Evolutionary conservation across 2,329 filamentous ascomycete genomes (phyloP).

Genomic region (Trichophyton verrucosum): DNA sequence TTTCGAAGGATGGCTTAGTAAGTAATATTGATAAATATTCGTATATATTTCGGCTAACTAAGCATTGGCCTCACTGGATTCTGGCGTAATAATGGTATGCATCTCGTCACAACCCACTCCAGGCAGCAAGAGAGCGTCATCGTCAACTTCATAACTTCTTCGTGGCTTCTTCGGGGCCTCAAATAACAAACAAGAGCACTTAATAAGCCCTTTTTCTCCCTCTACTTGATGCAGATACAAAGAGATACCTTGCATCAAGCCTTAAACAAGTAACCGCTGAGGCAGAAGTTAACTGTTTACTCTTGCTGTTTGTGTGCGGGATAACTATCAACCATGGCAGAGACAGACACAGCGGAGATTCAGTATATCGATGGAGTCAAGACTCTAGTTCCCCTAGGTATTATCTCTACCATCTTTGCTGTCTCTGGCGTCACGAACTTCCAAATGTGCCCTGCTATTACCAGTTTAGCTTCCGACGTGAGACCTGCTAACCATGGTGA

Average conservation of each 20-base stretch:
- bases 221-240: neutral
- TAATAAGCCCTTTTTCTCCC: neutral
- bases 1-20: neutral
- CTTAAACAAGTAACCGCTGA: neutral
- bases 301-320: neutral
- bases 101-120: neutral
- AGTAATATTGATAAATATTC: neutral
- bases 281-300: neutral
- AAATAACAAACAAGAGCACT: neutral
- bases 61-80: neutral
- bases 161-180: neutral
- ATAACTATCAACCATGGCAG: slow-evolving; percentile 3
- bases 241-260: neutral
- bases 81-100: neutral
- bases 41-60: neutral
- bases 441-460: neutral
- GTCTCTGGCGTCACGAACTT: neutral
- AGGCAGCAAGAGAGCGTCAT: neutral
- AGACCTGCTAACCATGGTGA: slow-evolving; percentile 6
- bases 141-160: neutral
- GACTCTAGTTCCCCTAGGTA: slow-evolving; percentile 25
- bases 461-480: neutral
- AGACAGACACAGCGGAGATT: slow-evolving; percentile 5
- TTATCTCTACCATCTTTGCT: neutral
- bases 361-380: slow-evolving; percentile 20